Percentiles rank a stretch among this genome's conserved stretches.
Conservation (phyloP, 2,329 filamentous ascomycete genomes). For the Akanthomyces muscarius region DNA sequence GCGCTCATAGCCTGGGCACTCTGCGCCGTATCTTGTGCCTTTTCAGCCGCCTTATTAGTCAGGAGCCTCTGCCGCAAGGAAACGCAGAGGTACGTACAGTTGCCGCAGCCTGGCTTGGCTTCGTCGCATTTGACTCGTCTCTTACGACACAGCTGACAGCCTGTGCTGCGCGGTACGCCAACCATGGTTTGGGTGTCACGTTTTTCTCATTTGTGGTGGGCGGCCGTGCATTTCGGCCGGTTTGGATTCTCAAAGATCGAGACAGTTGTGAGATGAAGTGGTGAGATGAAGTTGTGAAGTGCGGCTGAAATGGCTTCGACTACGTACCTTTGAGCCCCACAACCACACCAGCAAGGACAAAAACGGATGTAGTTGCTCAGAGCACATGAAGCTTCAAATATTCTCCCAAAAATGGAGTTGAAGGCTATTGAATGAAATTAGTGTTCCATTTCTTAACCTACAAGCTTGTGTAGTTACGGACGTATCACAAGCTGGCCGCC, state of each 20-base stretch:
- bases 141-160: conserved; percentile 38
- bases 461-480: too few relatives aligned
- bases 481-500: too few relatives aligned
- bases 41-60: not conserved
- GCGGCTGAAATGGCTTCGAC: too few relatives aligned
- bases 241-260: not conserved
- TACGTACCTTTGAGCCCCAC: too few relatives aligned
- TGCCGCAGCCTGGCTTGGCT: conserved; percentile 36
- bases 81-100: conserved; percentile 26
- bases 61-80: not conserved
- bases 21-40: conserved; percentile 31
- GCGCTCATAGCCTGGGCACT: conserved; percentile 38
- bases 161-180: conserved; percentile 23
- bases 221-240: not conserved
- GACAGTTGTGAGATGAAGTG: not conserved
- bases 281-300: too few relatives aligned
- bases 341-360: too few relatives aligned
- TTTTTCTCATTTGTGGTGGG: not conserved
- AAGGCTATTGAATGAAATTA: too few relatives aligned
- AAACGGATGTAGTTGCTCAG: too few relatives aligned
- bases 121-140: conserved; percentile 45
- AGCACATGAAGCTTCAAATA: too few relatives aligned
- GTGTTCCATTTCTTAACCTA: too few relatives aligned
- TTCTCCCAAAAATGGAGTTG: too few relatives aligned
- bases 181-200: conserved; percentile 16